phyloP scores from a whole-genome alignment of 331 rosid species.

The Erythrophleum ivorense region DNA sequence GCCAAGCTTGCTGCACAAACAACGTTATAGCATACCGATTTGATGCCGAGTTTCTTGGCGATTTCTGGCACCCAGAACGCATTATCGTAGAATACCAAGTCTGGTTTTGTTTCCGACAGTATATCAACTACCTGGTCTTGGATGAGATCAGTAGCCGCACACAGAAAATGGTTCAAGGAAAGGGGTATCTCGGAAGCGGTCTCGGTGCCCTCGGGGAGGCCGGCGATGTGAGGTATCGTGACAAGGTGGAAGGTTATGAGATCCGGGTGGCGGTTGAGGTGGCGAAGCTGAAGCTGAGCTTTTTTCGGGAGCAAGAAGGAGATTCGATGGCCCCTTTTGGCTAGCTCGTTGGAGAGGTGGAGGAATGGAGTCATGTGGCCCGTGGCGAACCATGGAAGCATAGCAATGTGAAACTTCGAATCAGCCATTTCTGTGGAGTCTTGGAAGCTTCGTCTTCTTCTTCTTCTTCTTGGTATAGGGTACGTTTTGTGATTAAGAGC shows the following conservation, averaged over 20 bases:
- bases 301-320: slow-evolving; percentile 52
- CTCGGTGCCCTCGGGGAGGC: slow-evolving; percentile 63
- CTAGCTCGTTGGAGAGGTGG: slow-evolving; percentile 59
- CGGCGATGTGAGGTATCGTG: slow-evolving; percentile 52
- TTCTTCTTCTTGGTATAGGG: not conserved
- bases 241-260: slow-evolving; percentile 53
- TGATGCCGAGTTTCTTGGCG: slow-evolving; percentile 33
- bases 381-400: slow-evolving; percentile 64
- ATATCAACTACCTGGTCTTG: slow-evolving; percentile 38
- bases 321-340: slow-evolving; percentile 51
- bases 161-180: slow-evolving; percentile 33
- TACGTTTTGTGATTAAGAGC: not conserved
- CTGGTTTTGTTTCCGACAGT: slow-evolving; percentile 30
- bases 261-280: slow-evolving; percentile 42
- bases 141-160: slow-evolving; percentile 48
- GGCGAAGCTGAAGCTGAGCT: slow-evolving; percentile 43
- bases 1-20: slow-evolving; percentile 54
- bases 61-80: slow-evolving; percentile 58
- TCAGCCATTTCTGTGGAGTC: slow-evolving; percentile 23
- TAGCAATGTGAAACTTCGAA: slow-evolving; percentile 44
- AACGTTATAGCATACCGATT: slow-evolving; percentile 42
- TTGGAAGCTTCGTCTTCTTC: not conserved
- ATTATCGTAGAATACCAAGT: slow-evolving; percentile 50
- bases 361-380: slow-evolving; percentile 65
- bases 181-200: slow-evolving; percentile 61